Conservation (phyloP, 352 stramenopile species). For the Blastocystis sp. region DNA sequence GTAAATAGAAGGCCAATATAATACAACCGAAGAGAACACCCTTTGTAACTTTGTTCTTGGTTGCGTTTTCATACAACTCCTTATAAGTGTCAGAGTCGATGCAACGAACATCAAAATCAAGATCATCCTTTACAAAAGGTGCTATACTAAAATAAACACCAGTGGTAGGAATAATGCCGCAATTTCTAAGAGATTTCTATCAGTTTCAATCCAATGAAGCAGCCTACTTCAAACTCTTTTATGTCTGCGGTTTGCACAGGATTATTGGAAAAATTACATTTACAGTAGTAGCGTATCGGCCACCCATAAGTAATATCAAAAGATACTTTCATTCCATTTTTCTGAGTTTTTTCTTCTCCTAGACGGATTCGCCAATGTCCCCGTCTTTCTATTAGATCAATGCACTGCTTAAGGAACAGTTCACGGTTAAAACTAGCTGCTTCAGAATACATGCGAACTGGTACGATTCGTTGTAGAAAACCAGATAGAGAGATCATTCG, state of each 20-base stretch:
- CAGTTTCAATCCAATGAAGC: not conserved
- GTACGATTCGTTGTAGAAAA: not conserved
- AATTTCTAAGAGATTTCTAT: conserved; percentile 33
- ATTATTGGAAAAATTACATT: conserved; percentile 3
- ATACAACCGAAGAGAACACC: not conserved
- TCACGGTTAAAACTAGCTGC: not conserved
- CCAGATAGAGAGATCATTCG: not conserved
- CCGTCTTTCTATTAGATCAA: not conserved
- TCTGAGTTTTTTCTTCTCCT: not conserved
- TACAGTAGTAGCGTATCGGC: conserved; percentile 29
- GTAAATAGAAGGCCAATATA: not conserved
- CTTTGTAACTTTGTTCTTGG: not conserved
- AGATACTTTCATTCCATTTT: not conserved
- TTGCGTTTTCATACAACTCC: not conserved
- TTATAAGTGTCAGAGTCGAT: not conserved
- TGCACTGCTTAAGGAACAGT: conserved; percentile 35
- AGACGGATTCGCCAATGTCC: conserved; percentile 3
- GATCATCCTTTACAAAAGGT: conserved; percentile 5
- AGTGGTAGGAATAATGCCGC: conserved; percentile 11
- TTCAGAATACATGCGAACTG: not conserved
- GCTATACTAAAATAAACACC: conserved; percentile 33
- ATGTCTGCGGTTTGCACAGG: not conserved
- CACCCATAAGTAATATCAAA: conserved; percentile 50
- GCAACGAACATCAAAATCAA: conserved; percentile 35
- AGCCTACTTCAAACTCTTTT: conserved; percentile 56